Evolutionary conservation across 225 moss, liverwort and hornwort species (phyloP).

Genomic region (Physcomitrium patens): DNA sequence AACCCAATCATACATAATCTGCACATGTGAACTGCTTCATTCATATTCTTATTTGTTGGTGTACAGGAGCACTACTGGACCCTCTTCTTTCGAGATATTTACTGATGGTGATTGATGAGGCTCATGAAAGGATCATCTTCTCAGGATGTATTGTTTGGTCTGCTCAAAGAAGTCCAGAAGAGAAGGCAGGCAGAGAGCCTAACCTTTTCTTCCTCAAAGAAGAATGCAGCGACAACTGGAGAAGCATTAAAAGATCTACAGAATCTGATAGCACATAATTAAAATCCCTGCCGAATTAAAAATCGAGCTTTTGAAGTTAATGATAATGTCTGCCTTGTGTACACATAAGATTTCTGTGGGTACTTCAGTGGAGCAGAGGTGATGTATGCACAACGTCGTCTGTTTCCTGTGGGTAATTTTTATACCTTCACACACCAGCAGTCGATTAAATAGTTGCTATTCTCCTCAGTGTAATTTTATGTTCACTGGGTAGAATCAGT

Average conservation of each 20-base stretch:
- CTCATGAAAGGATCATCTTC: slow-evolving; percentile 84
- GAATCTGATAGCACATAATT: too few relatives aligned
- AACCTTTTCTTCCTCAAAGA: slow-evolving; percentile 23
- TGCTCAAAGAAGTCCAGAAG: slow-evolving; percentile 84
- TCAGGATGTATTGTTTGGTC: slow-evolving; percentile 92
- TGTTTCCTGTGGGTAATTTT: too few relatives aligned
- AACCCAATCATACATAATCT: neutral
- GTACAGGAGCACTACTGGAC: slow-evolving; percentile 88
- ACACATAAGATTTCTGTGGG: too few relatives aligned
- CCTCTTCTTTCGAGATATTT: slow-evolving; percentile 72
- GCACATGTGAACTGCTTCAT: neutral
- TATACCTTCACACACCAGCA: too few relatives aligned
- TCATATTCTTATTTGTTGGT: slow-evolving; percentile 7
- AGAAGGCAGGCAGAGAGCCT: slow-evolving; percentile 58
- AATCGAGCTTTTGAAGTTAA: too few relatives aligned
- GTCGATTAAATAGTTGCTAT: too few relatives aligned
- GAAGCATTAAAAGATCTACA: too few relatives aligned
- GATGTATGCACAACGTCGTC: too few relatives aligned
- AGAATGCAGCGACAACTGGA: slow-evolving; percentile 31
- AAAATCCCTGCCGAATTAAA: too few relatives aligned
- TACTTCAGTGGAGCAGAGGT: too few relatives aligned
- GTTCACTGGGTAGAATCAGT: slow-evolving; percentile 82
- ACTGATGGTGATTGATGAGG: slow-evolving; percentile 68
- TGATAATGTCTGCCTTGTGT: too few relatives aligned
- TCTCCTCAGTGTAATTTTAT: slow-evolving; percentile 85